These are phyloP conservation scores for Saccharomycopsis selenospora DNA, from an alignment of 805 yeast species.

Conservation along the genomic window DNA sequence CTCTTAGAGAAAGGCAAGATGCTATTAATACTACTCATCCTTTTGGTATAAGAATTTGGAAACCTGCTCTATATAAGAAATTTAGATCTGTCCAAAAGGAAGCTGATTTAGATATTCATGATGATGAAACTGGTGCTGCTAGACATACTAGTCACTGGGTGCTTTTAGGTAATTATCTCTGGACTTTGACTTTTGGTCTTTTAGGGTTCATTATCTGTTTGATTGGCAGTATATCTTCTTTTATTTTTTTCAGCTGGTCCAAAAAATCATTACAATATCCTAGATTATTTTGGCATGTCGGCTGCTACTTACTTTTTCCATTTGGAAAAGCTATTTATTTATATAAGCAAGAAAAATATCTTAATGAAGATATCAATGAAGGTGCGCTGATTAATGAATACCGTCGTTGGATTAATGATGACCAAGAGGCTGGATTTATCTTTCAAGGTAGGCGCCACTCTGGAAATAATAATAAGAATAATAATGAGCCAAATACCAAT, in stretches of 20 bases:
- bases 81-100: conserved; percentile 82
- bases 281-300: conserved; percentile 50
- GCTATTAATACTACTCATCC: conserved; percentile 97
- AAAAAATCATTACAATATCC: conserved; percentile 56
- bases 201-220: conserved; percentile 48
- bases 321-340: conserved; percentile 86
- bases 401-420: conserved; percentile 74
- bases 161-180: conserved; percentile 56
- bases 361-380: conserved; percentile 80
- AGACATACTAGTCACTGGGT: conserved; percentile 52
- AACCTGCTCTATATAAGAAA: conserved; percentile 93
- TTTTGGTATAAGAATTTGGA: conserved; percentile 97
- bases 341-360: conserved; percentile 68
- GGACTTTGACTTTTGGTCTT: conserved; percentile 72
- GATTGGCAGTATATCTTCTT: conserved; percentile 40
- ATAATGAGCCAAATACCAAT: conserved; percentile 13
- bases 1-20: conserved; percentile 85
- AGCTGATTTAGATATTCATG: conserved; percentile 92
- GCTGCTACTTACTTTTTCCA: conserved; percentile 70
- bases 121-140: conserved; percentile 34
- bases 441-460: conserved; percentile 35
- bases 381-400: conserved; percentile 83
- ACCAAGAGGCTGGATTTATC: conserved; percentile 69
- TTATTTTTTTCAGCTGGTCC: conserved; percentile 39
- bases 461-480: conserved; percentile 5